Evolutionary conservation across 441 rosid species (phyloP).

Genomic region (Hypseocharis bilobata): DNA sequence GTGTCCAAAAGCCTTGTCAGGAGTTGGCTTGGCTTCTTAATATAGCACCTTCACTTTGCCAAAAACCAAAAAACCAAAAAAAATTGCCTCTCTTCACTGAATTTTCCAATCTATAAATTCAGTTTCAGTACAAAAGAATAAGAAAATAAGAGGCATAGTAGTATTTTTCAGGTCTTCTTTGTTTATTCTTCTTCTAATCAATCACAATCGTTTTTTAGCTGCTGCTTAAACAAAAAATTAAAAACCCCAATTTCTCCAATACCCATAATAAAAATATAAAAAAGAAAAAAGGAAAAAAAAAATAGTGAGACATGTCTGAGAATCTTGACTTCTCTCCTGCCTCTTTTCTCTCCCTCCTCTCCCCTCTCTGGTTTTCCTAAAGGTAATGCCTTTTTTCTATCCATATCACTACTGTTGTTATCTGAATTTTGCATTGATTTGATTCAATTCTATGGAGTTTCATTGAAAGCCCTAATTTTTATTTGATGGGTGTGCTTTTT

Average conservation of each 20-base stretch:
- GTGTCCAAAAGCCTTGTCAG: too few relatives aligned
- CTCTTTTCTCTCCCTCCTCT: not conserved
- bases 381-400: not conserved
- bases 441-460: not conserved
- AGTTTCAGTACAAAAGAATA: too few relatives aligned
- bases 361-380: slow-evolving; percentile 4
- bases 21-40: too few relatives aligned
- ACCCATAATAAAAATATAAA: too few relatives aligned
- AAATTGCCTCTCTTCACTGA: too few relatives aligned
- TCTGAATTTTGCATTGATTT: not conserved
- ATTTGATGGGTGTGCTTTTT: not conserved
- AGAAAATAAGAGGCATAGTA: not conserved
- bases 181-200: not conserved
- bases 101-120: too few relatives aligned
- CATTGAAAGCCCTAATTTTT: not conserved
- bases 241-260: not conserved
- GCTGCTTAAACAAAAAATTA: not conserved
- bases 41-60: too few relatives aligned
- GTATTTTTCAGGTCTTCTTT: not conserved
- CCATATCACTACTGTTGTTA: not conserved
- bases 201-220: not conserved
- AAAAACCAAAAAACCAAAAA: too few relatives aligned
- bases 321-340: not conserved
- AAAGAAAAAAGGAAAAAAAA: not conserved
- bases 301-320: not conserved